phyloP scores from a whole-genome alignment of 1,284 basidiomycete species.

The Boletus sp. region DNA sequence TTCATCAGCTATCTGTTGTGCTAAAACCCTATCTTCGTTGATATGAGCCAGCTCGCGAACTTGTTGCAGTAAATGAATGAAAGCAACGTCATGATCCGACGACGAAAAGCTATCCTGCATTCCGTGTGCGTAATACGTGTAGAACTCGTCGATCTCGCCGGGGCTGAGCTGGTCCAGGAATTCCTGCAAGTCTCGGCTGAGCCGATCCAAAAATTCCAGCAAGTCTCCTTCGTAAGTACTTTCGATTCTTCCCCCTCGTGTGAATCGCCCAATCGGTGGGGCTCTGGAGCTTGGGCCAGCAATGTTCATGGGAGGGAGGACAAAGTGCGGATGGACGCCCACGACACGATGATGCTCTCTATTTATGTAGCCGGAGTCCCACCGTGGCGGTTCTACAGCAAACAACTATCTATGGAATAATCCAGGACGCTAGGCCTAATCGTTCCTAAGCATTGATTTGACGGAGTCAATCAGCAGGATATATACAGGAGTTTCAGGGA shows the following conservation, averaged over 20 bases:
- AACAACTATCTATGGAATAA: background rate
- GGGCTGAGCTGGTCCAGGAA: constrained; percentile 18
- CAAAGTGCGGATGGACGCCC: constrained; percentile 1
- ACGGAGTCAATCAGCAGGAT: too few relatives aligned
- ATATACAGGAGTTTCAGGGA: too few relatives aligned
- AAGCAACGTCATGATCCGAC: constrained; percentile 27
- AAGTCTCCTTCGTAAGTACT: constrained; percentile 28
- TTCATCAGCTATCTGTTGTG: constrained; percentile 17
- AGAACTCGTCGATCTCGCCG: constrained; percentile 22
- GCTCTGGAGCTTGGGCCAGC: constrained; percentile 21
- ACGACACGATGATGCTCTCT: background rate
- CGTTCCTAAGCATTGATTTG: too few relatives aligned
- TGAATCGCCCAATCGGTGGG: background rate
- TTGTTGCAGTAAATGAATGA: constrained; percentile 28
- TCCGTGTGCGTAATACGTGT: background rate
- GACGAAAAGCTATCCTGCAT: constrained; percentile 5
- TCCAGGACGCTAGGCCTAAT: too few relatives aligned
- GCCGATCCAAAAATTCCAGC: constrained; percentile 15
- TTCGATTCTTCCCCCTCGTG: constrained; percentile 11
- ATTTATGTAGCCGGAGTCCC: constrained; percentile 4
- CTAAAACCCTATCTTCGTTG: constrained; percentile 22
- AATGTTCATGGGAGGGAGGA: constrained; percentile 23
- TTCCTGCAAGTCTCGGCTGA: too few relatives aligned
- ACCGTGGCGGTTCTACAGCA: constrained; percentile 3
- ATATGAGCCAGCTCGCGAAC: constrained; percentile 15